Evolutionary conservation across 2,329 filamentous ascomycete genomes (phyloP).

Genomic region (Pseudocercospora crystallina): DNA sequence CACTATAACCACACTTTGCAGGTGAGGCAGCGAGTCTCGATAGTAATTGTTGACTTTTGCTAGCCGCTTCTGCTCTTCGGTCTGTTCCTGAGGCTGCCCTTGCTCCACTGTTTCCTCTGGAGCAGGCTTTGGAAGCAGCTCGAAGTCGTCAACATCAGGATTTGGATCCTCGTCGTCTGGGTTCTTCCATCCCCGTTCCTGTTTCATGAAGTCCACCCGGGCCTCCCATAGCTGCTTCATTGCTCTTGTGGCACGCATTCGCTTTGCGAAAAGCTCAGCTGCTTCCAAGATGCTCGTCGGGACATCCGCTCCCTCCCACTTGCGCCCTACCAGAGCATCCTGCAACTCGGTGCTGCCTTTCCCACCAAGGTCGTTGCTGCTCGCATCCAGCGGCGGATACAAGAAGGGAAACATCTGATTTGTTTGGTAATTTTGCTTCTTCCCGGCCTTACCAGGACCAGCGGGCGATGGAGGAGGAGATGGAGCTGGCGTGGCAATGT

Average conservation of each 20-base stretch:
- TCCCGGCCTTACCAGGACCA: constrained; percentile 80
- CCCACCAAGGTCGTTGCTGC: constrained; percentile 85
- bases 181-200: constrained; percentile 82
- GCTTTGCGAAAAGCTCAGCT: constrained; percentile 82
- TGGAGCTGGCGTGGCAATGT: constrained; percentile 96
- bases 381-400: constrained; percentile 87
- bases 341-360: constrained; percentile 82
- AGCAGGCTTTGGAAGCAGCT: constrained; percentile 24
- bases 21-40: constrained; percentile 71
- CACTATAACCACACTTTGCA: constrained; percentile 92
- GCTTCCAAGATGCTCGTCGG: constrained; percentile 94
- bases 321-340: constrained; percentile 74
- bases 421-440: constrained; percentile 99
- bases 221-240: constrained; percentile 95
- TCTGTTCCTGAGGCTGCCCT: constrained; percentile 26
- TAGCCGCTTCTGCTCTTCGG: constrained; percentile 30
- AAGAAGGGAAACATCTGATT: constrained; percentile 98
- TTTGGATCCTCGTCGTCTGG: constrained; percentile 36
- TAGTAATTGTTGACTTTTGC: constrained; percentile 77
- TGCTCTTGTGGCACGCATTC: constrained; percentile 87
- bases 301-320: constrained; percentile 91
- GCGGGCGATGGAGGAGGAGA: constrained; percentile 92
- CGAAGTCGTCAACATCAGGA: constrained; percentile 36
- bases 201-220: constrained; percentile 85
- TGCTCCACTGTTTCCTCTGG: constrained; percentile 36